Evolutionary conservation across 1,284 basidiomycete species (phyloP).

Genomic region (Puccinia triticina): DNA sequence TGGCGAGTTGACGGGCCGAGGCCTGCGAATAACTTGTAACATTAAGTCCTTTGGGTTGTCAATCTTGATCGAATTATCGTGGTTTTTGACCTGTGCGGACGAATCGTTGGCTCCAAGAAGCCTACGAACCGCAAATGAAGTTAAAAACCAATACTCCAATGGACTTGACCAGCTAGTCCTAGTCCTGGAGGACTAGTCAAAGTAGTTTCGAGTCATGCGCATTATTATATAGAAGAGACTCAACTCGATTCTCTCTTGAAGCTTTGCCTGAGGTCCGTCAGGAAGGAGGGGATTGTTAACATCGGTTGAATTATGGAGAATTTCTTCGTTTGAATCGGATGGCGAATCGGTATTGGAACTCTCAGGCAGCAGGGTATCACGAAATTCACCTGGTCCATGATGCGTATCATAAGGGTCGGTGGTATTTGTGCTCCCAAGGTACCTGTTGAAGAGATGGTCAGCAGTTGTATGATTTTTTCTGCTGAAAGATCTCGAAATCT

Average conservation of each 20-base stretch:
- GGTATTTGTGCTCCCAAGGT: conserved; percentile 12
- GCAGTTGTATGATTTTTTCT: background rate
- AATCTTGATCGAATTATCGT: background rate
- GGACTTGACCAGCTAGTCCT: background rate
- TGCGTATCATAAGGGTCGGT: conserved; percentile 24
- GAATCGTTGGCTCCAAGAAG: background rate
- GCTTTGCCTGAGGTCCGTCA: background rate
- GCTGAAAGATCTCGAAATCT: conserved; percentile 60
- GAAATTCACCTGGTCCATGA: background rate
- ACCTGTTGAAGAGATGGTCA: background rate
- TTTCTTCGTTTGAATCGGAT: background rate
- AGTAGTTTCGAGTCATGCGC: background rate
- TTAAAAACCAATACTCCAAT: too few relatives aligned
- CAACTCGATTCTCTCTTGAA: conserved; percentile 1
- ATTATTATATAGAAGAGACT: background rate
- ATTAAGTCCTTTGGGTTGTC: background rate
- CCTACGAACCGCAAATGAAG: background rate
- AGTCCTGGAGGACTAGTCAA: background rate
- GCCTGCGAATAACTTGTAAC: background rate
- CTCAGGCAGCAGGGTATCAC: background rate
- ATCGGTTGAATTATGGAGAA: background rate
- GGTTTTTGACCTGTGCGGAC: background rate
- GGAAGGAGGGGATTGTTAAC: background rate
- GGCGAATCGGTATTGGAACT: too few relatives aligned
- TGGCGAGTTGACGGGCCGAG: background rate